phyloP scores from a whole-genome alignment of 1,284 basidiomycete genomes.

The Takashimella tepidaria region DNA sequence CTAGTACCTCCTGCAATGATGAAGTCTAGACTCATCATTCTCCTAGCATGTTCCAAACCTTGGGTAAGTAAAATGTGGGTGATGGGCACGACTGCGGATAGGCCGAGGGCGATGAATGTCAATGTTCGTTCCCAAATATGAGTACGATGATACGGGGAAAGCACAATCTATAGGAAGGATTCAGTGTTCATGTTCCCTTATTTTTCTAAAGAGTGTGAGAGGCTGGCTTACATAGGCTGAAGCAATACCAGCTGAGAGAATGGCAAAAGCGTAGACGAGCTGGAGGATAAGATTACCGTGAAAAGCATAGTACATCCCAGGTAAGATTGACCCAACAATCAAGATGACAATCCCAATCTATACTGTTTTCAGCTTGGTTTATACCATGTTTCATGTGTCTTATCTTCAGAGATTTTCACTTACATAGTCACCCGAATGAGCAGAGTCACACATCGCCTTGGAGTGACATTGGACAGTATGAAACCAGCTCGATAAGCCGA shows the following conservation, averaged over 20 bases:
- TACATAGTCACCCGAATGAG: slow-evolving; percentile 47
- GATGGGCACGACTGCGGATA: slow-evolving; percentile 67
- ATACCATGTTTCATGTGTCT: no score
- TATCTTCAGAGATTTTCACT: no score
- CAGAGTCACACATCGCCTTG: slow-evolving; percentile 52
- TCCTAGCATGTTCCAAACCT: slow-evolving; percentile 55
- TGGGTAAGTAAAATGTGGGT: slow-evolving; percentile 60
- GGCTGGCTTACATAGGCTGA: slow-evolving; percentile 26
- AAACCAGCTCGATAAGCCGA: slow-evolving; percentile 68
- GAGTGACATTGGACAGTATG: slow-evolving; percentile 76
- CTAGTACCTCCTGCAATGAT: slow-evolving; percentile 61
- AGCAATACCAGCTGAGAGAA: slow-evolving; percentile 24
- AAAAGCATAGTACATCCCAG: slow-evolving; percentile 52
- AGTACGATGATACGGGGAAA: slow-evolving; percentile 69
- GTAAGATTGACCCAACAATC: slow-evolving; percentile 73
- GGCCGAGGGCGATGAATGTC: slow-evolving; percentile 74
- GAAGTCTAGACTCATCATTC: slow-evolving; percentile 66
- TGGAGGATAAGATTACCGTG: slow-evolving; percentile 41
- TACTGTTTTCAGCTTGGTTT: not conserved
- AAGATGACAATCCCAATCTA: slow-evolving; percentile 54
- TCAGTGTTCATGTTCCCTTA: not conserved
- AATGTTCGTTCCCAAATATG: slow-evolving; percentile 72
- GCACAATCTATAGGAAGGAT: slow-evolving; percentile 55
- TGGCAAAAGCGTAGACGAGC: slow-evolving; percentile 26
- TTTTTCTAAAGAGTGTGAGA: slow-evolving; percentile 2